Evolutionary conservation across 768 basidiomycete genomes (phyloP), one percentile per base, ranked within the genome.

Genomic region (Suillus alpinus): DNA sequence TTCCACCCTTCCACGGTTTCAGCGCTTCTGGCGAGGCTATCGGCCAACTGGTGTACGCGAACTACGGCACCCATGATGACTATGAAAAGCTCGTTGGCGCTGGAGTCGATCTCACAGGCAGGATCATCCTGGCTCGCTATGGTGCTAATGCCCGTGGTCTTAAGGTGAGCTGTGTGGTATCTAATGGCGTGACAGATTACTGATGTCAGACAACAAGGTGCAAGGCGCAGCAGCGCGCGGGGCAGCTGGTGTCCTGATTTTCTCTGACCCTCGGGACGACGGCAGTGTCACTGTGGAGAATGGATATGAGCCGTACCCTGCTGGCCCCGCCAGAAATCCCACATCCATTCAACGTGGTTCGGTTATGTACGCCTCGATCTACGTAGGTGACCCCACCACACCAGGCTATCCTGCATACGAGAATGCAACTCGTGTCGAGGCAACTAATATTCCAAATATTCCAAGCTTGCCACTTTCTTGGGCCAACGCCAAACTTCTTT

Each of bases 381-480:
- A 89, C 66, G 86, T 86, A 18, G 87, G 88, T 12, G 90, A 92
- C 68, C 92, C 94, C 2, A 87, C 90, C 0, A 98, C 96, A 3
- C 95, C 95, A 6, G 92, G 90, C 10, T 83, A 86, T 63, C 95
- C 96, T 52, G 80, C 95, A 1, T 98, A 98, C 72, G 82, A 86
- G 69, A 86, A 94, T 68, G 85, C 86, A 41, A 87, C 89, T 13
- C 82, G 91, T 51, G 76, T 75, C 32, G 82, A 83, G 40, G 82
- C 79, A 26, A 75, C 72, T 46, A 91, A 88, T 65, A 82, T 89
- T 40, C 91, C 92, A 2, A 72, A 69, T 18, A 94, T 94, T 62
- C 92, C 92, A 1, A 94, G 92, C 67, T 73, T 98, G n/a, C 96
- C 96, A 1, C 85, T 97, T 64, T 92, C 90, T 0, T 95, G 92